phyloP scores from a whole-genome alignment of 2,329 filamentous ascomycete genomes.

The Alternaria dauci region DNA sequence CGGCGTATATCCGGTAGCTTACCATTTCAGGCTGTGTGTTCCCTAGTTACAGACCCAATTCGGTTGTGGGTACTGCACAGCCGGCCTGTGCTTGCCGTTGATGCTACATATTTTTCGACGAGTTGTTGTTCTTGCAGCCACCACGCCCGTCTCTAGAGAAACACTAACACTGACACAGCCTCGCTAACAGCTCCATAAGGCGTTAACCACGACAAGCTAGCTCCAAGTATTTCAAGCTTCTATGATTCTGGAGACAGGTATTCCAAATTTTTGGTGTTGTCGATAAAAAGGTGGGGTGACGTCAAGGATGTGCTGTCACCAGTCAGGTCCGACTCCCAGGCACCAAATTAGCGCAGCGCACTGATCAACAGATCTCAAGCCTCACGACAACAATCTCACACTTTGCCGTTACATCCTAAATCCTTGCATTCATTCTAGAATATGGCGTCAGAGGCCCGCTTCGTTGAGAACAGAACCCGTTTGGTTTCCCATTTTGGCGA shows the following conservation, averaged over 20 bases:
- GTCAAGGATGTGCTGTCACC: conserved; percentile 11
- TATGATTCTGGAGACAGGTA: background rate
- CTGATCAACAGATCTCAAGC: conserved; percentile 5
- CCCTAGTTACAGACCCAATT: background rate
- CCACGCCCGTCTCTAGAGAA: background rate
- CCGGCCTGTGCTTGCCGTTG: background rate
- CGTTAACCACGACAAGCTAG: background rate
- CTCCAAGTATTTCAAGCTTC: background rate
- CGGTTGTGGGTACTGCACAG: background rate
- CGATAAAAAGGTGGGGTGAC: conserved; percentile 7
- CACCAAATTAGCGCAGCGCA: conserved; percentile 4
- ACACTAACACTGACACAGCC: background rate
- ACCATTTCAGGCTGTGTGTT: background rate
- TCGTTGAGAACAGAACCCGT: conserved; percentile 19
- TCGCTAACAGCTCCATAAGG: background rate
- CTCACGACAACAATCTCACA: background rate
- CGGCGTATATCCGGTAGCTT: background rate
- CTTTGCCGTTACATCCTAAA: conserved; percentile 8
- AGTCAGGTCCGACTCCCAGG: conserved; percentile 1
- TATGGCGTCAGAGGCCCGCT: conserved; percentile 23
- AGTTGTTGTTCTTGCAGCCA: background rate
- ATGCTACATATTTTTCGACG: background rate
- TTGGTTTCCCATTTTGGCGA: conserved; percentile 21
- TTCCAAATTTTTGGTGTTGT: background rate
- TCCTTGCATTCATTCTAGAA: conserved; percentile 1